Conservation (phyloP, 2,329 filamentous ascomycete species). For the Penicillium sp. region DNA sequence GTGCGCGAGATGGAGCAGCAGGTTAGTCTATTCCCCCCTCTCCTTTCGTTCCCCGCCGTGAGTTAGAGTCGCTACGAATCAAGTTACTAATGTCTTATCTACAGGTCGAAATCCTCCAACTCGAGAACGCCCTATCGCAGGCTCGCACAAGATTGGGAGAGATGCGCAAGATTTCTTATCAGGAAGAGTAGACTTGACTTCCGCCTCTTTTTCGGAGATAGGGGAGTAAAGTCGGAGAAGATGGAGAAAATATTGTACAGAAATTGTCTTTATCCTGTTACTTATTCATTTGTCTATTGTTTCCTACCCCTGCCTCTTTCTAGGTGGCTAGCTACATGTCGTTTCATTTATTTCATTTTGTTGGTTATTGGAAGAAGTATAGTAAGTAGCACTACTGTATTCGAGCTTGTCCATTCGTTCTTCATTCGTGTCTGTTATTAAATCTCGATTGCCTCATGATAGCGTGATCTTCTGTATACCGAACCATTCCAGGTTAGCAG, state of each 20-base stretch:
- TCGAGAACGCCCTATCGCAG: conserved; percentile 78
- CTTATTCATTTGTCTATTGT: background rate
- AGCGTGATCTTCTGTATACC: too few relatives aligned
- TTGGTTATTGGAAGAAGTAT: background rate
- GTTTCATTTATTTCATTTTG: background rate
- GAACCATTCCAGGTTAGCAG: too few relatives aligned
- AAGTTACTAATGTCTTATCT: conserved; percentile 9
- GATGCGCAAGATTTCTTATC: conserved; percentile 97
- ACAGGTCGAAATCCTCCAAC: conserved; percentile 92
- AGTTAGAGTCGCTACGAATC: background rate
- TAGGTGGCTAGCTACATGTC: background rate
- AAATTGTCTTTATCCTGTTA: background rate
- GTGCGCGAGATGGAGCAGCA: conserved; percentile 99
- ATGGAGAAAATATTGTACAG: conserved; percentile 2
- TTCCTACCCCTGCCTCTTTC: background rate
- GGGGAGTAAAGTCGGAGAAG: background rate
- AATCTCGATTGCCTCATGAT: background rate
- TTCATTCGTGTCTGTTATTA: background rate
- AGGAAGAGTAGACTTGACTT: conserved; percentile 60
- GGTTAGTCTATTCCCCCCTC: conserved; percentile 53
- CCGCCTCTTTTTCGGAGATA: background rate
- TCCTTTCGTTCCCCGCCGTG: background rate
- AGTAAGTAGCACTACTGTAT: background rate
- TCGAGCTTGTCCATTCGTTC: background rate
- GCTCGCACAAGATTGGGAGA: conserved; percentile 84